Evolutionary conservation across 257 asterid genomes (phyloP), one percentile per base, ranked within the genome.

Genomic region (Gentiana dahurica): DNA sequence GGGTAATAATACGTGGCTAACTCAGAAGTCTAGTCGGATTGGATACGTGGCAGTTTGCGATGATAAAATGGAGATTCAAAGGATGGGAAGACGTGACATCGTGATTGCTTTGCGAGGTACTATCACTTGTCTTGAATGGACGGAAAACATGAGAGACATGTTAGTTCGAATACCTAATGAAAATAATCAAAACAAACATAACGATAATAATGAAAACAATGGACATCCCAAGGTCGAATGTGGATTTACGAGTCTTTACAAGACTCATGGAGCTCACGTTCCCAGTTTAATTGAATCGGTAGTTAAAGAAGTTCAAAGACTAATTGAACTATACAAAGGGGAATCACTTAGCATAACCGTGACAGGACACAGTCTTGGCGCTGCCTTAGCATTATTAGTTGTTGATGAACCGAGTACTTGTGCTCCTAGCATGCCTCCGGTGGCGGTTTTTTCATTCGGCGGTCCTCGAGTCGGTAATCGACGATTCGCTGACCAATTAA

Each of bases 1-100:
- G 0, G 95, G 95, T 13, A 93, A 86, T 34, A 90, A 82, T 34
- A 82, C 93, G 51, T 86, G 95, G 97, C 86, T 89, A 95, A 89
- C 96, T 48, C 91, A 82, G 46, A 59, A 95, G 13, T 79, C 96
- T 0, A 87, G 98, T 15, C 82, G 98, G 94, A 69, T 79, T 2
- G 98, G 98, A 37, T 90, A 79, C 60, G 87, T 90, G 6, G 95
- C 98, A 0, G 96, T 90, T 0, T 90, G 98, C 44, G 87, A 90
- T 0, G 92, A 90, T 38, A 66, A 61, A 7, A 37, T 24, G 24
- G 24, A 24, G 24, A 24, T 24, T 24, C 24, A 24, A 24, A 24
- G 24, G 24, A 24, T 24, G 73, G 97, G 97, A 15, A 70, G 95
- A 72, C 61, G 95, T 35, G 95, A 89, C 58, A 80, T 89, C 15